A percentile compares a stretch with the other conserved stretches of the same genome.
Conservation (phyloP, 169 alveolate species). For the Plasmodium knowlesi region DNA sequence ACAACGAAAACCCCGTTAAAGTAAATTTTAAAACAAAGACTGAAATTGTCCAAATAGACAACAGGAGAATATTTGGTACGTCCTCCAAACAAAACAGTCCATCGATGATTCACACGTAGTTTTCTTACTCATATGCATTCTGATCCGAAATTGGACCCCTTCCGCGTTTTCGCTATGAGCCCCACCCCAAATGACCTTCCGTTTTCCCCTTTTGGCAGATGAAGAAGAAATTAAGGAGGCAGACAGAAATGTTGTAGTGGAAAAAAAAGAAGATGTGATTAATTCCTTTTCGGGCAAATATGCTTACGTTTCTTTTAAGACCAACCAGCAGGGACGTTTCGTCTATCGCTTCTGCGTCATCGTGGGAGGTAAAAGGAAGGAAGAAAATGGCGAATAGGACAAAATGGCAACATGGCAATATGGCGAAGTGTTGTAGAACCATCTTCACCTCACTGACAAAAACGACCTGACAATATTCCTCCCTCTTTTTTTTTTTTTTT, state of each 20-base stretch:
- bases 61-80: constrained; percentile 40
- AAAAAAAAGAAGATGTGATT: constrained; percentile 49
- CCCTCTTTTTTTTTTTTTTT: neutral
- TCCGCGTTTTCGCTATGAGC: neutral
- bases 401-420: neutral
- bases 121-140: neutral
- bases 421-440: neutral
- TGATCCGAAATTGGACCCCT: neutral
- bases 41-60: constrained; percentile 54
- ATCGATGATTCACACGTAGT: neutral
- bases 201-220: constrained; percentile 11
- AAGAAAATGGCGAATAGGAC: neutral
- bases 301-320: constrained; percentile 45
- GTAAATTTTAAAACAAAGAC: constrained; percentile 49
- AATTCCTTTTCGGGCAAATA: constrained; percentile 50
- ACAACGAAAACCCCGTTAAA: constrained; percentile 67
- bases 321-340: constrained; percentile 40
- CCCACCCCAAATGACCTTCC: neutral
- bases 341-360: constrained; percentile 54
- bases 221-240: constrained; percentile 69
- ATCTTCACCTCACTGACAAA: neutral
- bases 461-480: neutral
- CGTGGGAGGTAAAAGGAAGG: constrained; percentile 52
- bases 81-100: neutral
- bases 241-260: constrained; percentile 19